Conservation (phyloP, 345 rosid species). For the Pistacia integerrima region DNA sequence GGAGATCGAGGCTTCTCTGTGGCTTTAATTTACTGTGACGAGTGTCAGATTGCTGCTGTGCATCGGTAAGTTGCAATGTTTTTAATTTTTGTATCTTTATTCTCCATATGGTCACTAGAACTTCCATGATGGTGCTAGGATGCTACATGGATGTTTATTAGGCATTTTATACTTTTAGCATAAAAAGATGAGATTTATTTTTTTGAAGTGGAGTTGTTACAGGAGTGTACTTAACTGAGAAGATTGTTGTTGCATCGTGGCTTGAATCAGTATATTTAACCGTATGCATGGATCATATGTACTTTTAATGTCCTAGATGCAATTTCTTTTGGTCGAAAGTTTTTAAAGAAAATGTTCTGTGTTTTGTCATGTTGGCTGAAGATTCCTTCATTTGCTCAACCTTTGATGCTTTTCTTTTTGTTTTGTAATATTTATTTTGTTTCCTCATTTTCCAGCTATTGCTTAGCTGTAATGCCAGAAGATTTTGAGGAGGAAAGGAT, state of each 20-base stretch:
- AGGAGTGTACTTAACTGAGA: not conserved
- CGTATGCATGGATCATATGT: not conserved
- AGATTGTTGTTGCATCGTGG: not conserved
- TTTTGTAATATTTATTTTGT: not conserved
- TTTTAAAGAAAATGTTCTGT: not conserved
- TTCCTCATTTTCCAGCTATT: constrained; percentile 45
- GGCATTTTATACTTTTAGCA: not conserved
- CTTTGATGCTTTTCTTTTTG: not conserved
- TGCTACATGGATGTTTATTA: not conserved
- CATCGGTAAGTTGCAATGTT: constrained; percentile 43
- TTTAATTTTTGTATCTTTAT: not conserved
- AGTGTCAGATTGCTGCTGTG: constrained; percentile 41
- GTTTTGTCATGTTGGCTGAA: not conserved
- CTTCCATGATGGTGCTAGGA: not conserved
- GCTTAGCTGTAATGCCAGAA: constrained; percentile 48
- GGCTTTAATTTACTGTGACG: constrained; percentile 48
- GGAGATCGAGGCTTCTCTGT: constrained; percentile 49
- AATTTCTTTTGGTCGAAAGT: not conserved
- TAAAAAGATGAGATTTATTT: not conserved
- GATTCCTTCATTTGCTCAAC: not conserved
- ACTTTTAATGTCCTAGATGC: not conserved
- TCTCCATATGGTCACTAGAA: not conserved
- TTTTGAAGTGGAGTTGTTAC: not conserved
- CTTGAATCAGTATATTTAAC: not conserved
- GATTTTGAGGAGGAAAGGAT: constrained; percentile 43